These are phyloP conservation scores for Fraxinus ornus DNA, from an alignment of 305 asterid species.

Conservation along the genomic window DNA sequence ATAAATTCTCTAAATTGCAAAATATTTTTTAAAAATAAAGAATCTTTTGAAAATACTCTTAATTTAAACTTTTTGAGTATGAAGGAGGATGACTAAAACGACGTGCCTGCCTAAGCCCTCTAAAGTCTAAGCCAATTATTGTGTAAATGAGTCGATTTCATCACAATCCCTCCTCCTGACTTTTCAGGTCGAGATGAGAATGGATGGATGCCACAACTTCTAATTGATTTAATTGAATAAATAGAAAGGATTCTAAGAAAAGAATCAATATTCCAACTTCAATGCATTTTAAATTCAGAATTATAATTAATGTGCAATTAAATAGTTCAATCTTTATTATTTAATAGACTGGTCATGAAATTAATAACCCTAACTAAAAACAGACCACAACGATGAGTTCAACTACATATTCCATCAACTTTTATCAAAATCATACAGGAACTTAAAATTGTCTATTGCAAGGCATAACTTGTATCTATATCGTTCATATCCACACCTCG, in stretches of 20 bases:
- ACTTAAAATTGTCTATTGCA: too few species aligned
- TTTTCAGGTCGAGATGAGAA: not conserved
- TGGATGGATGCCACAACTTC: not conserved
- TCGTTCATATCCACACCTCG: not conserved
- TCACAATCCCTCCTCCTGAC: not conserved
- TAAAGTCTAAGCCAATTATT: not conserved
- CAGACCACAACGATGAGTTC: not conserved
- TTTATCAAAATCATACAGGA: too few species aligned
- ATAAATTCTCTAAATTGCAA: too few species aligned
- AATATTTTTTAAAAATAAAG: too few species aligned
- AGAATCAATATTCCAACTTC: not conserved
- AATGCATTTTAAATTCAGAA: not conserved
- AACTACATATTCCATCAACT: not conserved
- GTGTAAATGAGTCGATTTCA: not conserved
- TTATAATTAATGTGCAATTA: not conserved
- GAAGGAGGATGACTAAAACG: not conserved
- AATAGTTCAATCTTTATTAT: not conserved
- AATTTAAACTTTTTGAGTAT: not conserved
- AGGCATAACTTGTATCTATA: not conserved
- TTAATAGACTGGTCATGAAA: not conserved
- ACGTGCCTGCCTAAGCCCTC: not conserved
- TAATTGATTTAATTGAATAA: not conserved
- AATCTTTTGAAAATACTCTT: not conserved
- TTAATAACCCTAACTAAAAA: not conserved
- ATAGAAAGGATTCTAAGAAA: not conserved